Evolutionary conservation across 2,329 filamentous ascomycete genomes (phyloP).

Genomic region (Diaporthe nobilis): DNA sequence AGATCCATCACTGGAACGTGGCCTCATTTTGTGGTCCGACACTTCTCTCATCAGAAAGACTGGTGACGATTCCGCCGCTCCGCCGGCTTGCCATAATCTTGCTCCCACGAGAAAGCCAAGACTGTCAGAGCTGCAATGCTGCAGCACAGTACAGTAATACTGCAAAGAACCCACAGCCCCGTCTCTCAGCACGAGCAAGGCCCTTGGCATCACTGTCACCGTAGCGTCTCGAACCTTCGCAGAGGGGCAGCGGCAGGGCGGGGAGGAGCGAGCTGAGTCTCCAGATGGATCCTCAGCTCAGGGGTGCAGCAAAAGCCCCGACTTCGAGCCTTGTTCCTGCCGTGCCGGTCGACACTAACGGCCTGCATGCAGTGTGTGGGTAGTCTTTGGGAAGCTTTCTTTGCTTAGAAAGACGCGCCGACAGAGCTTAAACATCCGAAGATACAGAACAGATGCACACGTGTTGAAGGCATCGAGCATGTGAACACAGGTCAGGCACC

Average conservation of each 20-base stretch:
- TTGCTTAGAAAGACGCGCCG: background rate
- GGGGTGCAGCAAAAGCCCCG: slow-evolving; percentile 35
- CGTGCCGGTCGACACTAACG: slow-evolving; percentile 32
- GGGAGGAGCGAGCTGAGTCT: slow-evolving; percentile 25
- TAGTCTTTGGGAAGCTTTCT: background rate
- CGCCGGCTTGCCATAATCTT: slow-evolving; percentile 1
- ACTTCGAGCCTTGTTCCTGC: slow-evolving; percentile 27
- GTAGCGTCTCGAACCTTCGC: background rate
- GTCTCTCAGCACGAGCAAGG: slow-evolving; percentile 23
- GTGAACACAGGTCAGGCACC: background rate
- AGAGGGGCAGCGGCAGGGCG: slow-evolving; percentile 1
- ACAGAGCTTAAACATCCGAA: background rate
- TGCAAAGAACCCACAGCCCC: slow-evolving; percentile 37
- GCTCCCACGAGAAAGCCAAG: background rate
- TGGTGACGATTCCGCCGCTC: slow-evolving; percentile 7
- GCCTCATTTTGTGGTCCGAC: slow-evolving; percentile 30
- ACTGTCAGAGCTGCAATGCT: slow-evolving; percentile 7
- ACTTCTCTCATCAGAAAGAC: slow-evolving; percentile 1
- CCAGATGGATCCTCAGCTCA: slow-evolving; percentile 38
- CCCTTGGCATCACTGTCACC: slow-evolving; percentile 11
- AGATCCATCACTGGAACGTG: slow-evolving; percentile 23
- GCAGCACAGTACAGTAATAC: slow-evolving; percentile 3
- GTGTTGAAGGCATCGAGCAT: background rate
- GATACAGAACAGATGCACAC: background rate
- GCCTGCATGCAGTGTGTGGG: slow-evolving; percentile 14